Base-by-base conservation (phyloP, 352 stramenopile genomes). In the Globisporangium nunn region DNA sequence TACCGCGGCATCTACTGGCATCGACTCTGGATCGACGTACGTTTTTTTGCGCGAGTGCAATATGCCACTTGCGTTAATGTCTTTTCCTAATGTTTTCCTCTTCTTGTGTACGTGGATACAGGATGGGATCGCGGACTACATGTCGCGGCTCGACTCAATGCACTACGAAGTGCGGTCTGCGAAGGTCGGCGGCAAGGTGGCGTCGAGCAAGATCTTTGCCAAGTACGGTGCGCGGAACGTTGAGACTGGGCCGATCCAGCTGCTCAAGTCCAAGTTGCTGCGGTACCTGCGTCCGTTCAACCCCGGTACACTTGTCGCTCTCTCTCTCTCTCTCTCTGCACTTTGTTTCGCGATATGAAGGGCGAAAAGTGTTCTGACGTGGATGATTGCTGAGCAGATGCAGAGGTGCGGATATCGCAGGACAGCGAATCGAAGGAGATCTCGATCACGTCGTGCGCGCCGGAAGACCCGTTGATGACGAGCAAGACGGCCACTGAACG, bases 181-280 rank as follows among this genome's bases (percentile, higher is more conserved):
- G 1, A 68, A 74, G 14, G 54, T 88, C 0, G 66, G 73, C 33
- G 78, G 78, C 43, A 78, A 75, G 43, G 62, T 81, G 28, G 74
- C 63, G 23, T 75, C 60, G 28, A 81, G 66, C 57, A 88, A 88
- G 50, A 75, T 92, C 18, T 93, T 89, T 48, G 83, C 83, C 48
- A 91, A 90, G 50, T 93, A 93, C 58, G 83, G 83, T 12, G 83
- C 83, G 17, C 78, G 83, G 11, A 84, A 89, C 56, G 81, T 93
- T 18, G 81, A 90, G 52, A 89, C 70, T 1, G 83, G 83, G 28
- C 83, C 83, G 23, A 80, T 93, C 23, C 83, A 93, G 58, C 62
- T 87, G 44, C 78, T 93, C 59, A 93, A 91, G 56, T 87, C 83
- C 6, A 93, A 91, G 59, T 63, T 93, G 41, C 51, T 90, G 53